Conservation (phyloP, 306 rosid species). For the Inga oerstediana region DNA sequence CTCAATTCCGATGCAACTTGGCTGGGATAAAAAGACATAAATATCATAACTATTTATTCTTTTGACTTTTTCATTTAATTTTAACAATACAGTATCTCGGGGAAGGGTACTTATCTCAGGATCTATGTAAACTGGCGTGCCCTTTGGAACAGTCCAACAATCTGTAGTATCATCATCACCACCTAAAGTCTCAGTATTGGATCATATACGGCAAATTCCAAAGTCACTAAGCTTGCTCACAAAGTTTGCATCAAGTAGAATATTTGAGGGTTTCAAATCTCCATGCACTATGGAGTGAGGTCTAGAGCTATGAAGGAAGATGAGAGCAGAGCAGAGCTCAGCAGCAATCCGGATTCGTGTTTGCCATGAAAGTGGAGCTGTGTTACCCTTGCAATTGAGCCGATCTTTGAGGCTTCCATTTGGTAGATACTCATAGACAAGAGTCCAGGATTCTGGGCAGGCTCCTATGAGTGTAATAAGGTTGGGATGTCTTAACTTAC, state of each 20-base stretch:
- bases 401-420: slow-evolving; percentile 94
- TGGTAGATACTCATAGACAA: slow-evolving; percentile 79
- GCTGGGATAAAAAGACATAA: too few species aligned
- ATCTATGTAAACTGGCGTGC: slow-evolving; percentile 75
- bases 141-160: slow-evolving; percentile 71
- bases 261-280: slow-evolving; percentile 81
- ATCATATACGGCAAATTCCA: slow-evolving; percentile 70
- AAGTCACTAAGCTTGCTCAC: slow-evolving; percentile 88
- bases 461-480: slow-evolving; percentile 82
- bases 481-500: slow-evolving; percentile 89
- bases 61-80: too few species aligned
- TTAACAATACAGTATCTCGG: too few species aligned
- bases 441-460: slow-evolving; percentile 78
- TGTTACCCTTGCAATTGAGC: slow-evolving; percentile 73
- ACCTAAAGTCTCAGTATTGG: slow-evolving; percentile 45
- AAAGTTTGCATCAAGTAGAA: slow-evolving; percentile 74
- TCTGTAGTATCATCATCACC: slow-evolving; percentile 46
- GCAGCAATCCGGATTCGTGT: slow-evolving; percentile 76
- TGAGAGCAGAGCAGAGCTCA: slow-evolving; percentile 81
- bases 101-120: slow-evolving; percentile 48
- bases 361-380: slow-evolving; percentile 88
- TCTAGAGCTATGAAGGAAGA: slow-evolving; percentile 78
- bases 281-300: slow-evolving; percentile 91
- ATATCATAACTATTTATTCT: too few species aligned
- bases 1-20: too few species aligned